phyloP scores from a whole-genome alignment of 164 flowering plant species.

The Platanus orientalis region DNA sequence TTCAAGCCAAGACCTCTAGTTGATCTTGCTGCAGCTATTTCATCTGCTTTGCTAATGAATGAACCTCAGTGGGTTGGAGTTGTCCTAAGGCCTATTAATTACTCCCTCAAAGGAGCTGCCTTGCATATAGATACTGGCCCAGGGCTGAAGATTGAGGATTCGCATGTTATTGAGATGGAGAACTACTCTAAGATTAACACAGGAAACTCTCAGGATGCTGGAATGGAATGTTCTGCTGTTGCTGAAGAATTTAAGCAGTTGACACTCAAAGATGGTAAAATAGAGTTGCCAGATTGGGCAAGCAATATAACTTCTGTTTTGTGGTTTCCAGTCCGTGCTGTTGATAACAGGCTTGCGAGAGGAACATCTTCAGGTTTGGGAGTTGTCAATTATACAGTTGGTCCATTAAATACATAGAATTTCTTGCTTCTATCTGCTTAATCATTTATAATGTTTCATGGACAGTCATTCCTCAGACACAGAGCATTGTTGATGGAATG shows the following conservation, averaged over 20 bases:
- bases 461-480: slow-evolving; percentile 51
- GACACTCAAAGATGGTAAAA: slow-evolving; percentile 49
- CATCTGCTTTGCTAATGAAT: slow-evolving; percentile 91
- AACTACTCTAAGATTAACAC: slow-evolving; percentile 22
- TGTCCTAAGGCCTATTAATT: slow-evolving; percentile 69
- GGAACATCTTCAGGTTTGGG: slow-evolving; percentile 74
- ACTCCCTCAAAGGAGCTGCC: slow-evolving; percentile 85
- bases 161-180: slow-evolving; percentile 76
- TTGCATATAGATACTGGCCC: slow-evolving; percentile 94
- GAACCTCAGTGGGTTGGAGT: slow-evolving; percentile 96
- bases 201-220: slow-evolving; percentile 13
- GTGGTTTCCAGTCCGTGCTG: slow-evolving; percentile 86
- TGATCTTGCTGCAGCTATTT: slow-evolving; percentile 82
- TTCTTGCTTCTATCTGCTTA: slow-evolving; percentile 8
- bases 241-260: slow-evolving; percentile 39
- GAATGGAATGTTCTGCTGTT: slow-evolving; percentile 22
- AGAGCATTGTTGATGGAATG: slow-evolving; percentile 87
- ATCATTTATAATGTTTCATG: slow-evolving; percentile 14
- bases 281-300: slow-evolving; percentile 91
- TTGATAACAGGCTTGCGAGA: slow-evolving; percentile 53
- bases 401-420: slow-evolving; percentile 2
- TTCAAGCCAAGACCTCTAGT: slow-evolving; percentile 90
- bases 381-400: slow-evolving; percentile 7
- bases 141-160: slow-evolving; percentile 68
- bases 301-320: slow-evolving; percentile 61